Evolutionary conservation across 805 yeast species (phyloP).

Genomic region (Komagataella populi): DNA sequence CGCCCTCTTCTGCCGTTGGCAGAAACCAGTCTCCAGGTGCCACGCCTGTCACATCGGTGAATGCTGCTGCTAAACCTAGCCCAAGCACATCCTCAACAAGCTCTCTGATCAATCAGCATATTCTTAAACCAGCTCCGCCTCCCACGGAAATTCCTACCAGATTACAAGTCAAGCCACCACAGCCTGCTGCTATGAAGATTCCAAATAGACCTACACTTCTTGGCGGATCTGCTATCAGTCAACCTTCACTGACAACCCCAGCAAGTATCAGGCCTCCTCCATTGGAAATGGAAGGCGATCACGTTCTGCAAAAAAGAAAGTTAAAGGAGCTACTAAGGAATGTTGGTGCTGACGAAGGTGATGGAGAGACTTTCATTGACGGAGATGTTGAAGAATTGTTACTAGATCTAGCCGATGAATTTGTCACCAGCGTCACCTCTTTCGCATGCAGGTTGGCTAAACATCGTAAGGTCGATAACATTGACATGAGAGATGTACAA

Average conservation of each 20-base stretch:
- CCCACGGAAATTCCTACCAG: constrained; percentile 61
- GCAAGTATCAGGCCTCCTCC: constrained; percentile 64
- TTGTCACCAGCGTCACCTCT: constrained; percentile 77
- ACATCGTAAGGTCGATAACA: constrained; percentile 76
- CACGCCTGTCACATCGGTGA: constrained; percentile 29
- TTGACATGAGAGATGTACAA: constrained; percentile 85
- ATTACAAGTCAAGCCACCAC: constrained; percentile 51
- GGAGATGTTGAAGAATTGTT: constrained; percentile 92
- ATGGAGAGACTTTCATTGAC: constrained; percentile 79
- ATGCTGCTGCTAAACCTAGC: constrained; percentile 31
- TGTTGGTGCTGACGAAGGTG: constrained; percentile 79
- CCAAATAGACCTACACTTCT: constrained; percentile 71
- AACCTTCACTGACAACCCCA: constrained; percentile 66
- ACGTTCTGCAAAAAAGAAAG: constrained; percentile 83
- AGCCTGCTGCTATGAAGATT: constrained; percentile 44
- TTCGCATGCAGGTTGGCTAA: constrained; percentile 94
- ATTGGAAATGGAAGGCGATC: constrained; percentile 67
- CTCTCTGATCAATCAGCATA: constrained; percentile 3
- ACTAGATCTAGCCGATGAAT: constrained; percentile 90
- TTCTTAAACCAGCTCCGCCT: constrained; percentile 37
- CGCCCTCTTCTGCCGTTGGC: constrained; percentile 4
- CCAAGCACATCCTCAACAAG: constrained; percentile 7
- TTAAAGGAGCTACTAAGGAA: constrained; percentile 75
- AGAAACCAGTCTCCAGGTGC: constrained; percentile 16
- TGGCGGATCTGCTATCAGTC: constrained; percentile 68